Percentiles rank a stretch among this genome's conserved stretches.
These are phyloP conservation scores for Canna indica DNA, from an alignment of 176 grass and related monocot species.

Conservation along the genomic window DNA sequence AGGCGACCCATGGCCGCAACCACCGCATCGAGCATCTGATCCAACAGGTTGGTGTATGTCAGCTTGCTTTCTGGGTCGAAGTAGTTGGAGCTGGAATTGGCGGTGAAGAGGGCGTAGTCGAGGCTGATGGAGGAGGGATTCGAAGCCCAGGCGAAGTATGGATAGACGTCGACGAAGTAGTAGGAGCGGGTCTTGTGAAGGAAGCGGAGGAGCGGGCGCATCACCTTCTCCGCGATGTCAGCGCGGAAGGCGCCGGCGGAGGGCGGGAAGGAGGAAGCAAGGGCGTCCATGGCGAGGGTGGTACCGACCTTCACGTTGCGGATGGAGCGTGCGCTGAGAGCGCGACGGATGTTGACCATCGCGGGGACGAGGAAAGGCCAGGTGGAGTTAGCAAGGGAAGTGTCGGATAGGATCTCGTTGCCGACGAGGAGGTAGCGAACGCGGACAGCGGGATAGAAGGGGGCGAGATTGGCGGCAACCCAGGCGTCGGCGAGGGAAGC, in stretches of 20 bases:
- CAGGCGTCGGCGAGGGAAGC: slow-evolving; percentile 49
- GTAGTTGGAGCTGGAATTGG: slow-evolving; percentile 26
- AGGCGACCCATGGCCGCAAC: slow-evolving; percentile 47
- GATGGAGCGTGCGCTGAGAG: slow-evolving; percentile 30
- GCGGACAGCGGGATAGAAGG: slow-evolving; percentile 35
- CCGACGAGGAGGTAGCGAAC: slow-evolving; percentile 81
- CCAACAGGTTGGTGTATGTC: slow-evolving; percentile 66
- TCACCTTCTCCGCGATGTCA: slow-evolving; percentile 51
- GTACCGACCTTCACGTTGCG: slow-evolving; percentile 71
- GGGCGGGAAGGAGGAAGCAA: slow-evolving; percentile 48
- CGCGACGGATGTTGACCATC: slow-evolving; percentile 56
- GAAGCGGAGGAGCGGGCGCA: slow-evolving; percentile 65
- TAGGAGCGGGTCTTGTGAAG: slow-evolving; percentile 53
- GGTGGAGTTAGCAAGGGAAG: slow-evolving; percentile 34
- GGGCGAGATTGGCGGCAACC: slow-evolving; percentile 48
- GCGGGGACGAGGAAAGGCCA: slow-evolving; percentile 66
- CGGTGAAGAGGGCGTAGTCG: slow-evolving; percentile 50
- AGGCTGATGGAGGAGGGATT: slow-evolving; percentile 37
- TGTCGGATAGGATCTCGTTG: slow-evolving; percentile 84
- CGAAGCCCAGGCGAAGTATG: slow-evolving; percentile 63
- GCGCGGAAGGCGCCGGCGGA: slow-evolving; percentile 48
- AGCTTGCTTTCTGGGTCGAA: slow-evolving; percentile 44
- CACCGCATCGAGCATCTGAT: slow-evolving; percentile 82
- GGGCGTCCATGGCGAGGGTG: slow-evolving; percentile 79
- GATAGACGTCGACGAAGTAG: slow-evolving; percentile 80